Evolutionary conservation across 1,284 basidiomycete species (phyloP).

Genomic region (Moesziomyces sp.): DNA sequence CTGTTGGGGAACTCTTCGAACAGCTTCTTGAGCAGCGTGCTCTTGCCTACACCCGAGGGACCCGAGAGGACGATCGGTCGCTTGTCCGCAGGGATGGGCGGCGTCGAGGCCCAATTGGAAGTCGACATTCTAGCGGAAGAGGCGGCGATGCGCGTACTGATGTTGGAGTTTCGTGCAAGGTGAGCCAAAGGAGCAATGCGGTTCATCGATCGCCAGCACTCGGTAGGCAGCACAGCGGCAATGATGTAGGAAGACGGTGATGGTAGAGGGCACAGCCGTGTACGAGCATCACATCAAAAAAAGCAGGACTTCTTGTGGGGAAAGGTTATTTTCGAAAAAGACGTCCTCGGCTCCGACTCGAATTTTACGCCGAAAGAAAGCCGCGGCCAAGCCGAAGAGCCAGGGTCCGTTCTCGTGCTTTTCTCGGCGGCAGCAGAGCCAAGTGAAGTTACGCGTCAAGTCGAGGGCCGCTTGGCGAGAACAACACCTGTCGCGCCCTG

Average conservation of each 20-base stretch:
- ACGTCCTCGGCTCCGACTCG: background rate
- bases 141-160: background rate
- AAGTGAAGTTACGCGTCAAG: background rate
- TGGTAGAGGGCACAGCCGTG: no score
- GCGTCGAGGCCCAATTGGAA: conserved; percentile 40
- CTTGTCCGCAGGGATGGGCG: conserved; percentile 37
- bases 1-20: conserved; percentile 83
- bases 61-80: conserved; percentile 80
- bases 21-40: conserved; percentile 85
- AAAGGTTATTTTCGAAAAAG: background rate
- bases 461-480: background rate
- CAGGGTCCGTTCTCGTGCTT: no score
- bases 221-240: background rate
- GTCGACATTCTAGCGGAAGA: conserved; percentile 28
- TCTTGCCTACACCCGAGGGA: conserved; percentile 93
- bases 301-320: background rate
- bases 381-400: no score
- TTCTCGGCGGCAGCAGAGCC: no score
- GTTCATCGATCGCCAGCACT: background rate
- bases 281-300: background rate
- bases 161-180: background rate
- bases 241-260: background rate
- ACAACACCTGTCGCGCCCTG: background rate
- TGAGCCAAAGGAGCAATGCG: background rate
- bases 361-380: background rate